Base-by-base conservation (phyloP, 805 yeast genomes). In the Ogataea henricii region DNA sequence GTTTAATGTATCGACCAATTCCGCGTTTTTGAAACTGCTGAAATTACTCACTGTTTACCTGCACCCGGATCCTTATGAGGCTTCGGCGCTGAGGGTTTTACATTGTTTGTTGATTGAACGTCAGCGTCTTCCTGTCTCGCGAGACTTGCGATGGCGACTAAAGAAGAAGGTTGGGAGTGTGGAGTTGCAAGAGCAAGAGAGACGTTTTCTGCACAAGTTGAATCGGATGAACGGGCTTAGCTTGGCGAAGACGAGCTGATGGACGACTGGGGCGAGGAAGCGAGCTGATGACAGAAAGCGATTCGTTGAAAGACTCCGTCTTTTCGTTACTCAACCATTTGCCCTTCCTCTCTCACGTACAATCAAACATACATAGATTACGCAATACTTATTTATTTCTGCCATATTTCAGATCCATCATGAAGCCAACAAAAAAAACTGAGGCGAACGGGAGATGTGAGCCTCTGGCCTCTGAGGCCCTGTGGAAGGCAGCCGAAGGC, bases 61-160 rank as follows among this genome's bases (percentile, higher is more conserved):
- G 17, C 8, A 34, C n/a, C 2, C n/a, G 10, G 46, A 47, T 32
- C 33, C 40, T 10, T 8, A 27, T 23, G 35, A 27, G 14, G 21
- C 26, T 4, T 27, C 35, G 8, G 27, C 40, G 9, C 39, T 47
- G 27, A 21, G 42, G 4, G n/a, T 47, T 20, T 29, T 47, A n/a
- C 14, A 42, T 32, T 29, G 32, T 18, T 27, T 39, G 6, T 17
- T 39, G 33, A 25, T 39, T 2, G 6, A 27, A 26, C 27, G 22
- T 16, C 16, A 26, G 21, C 3, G 23, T 16, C 30, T 39, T n/a
- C 41, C 39, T 4, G 36, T 35, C 18, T 12, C 17, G 14, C 27
- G 41, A 5, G 36, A 10, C 12, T 21, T 34, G 18, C 29, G 13
- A 23, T 3, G 26, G 8, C 27, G 17, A n/a, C 13, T 40, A 20